A percentile compares a stretch with the other conserved stretches of the same genome.
phyloP scores from a whole-genome alignment of 148 eudicot species.

The Chenopodium suecicum region DNA sequence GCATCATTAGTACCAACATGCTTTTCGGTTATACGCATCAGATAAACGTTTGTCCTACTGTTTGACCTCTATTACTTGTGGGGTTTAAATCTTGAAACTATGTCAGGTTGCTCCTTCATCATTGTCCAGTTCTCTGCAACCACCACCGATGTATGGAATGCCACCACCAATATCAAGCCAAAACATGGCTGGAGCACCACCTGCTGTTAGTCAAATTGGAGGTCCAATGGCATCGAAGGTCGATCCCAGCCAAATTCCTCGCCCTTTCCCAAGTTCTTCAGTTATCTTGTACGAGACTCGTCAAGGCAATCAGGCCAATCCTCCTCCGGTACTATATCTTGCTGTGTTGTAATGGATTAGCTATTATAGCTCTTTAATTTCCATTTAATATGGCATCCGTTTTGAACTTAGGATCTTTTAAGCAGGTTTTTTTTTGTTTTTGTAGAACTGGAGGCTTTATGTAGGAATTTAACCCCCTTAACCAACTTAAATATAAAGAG shows the following conservation, averaged over 20 bases:
- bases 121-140: slow-evolving; percentile 55
- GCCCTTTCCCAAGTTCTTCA: slow-evolving; percentile 62
- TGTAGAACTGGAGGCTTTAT: neutral
- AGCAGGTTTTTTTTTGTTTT: neutral
- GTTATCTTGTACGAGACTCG: slow-evolving; percentile 85
- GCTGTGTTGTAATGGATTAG: neutral
- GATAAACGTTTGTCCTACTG: neutral
- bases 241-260: slow-evolving; percentile 93
- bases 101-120: slow-evolving; percentile 58
- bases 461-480: neutral
- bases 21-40: neutral
- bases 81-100: slow-evolving; percentile 22
- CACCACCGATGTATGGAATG: slow-evolving; percentile 74
- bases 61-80: slow-evolving; percentile 5
- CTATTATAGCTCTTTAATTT: neutral
- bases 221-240: slow-evolving; percentile 60
- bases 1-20: neutral
- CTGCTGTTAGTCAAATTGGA: slow-evolving; percentile 59
- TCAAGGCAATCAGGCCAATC: slow-evolving; percentile 86
- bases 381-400: neutral
- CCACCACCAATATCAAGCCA: slow-evolving; percentile 63
- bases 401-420: neutral
- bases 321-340: slow-evolving; percentile 79
- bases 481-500: neutral
- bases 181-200: slow-evolving; percentile 54